A percentile compares a stretch with the other conserved stretches of the same genome.
Evolutionary conservation across 148 eudicot species (phyloP).

Genomic region (Polygonum aviculare): DNA sequence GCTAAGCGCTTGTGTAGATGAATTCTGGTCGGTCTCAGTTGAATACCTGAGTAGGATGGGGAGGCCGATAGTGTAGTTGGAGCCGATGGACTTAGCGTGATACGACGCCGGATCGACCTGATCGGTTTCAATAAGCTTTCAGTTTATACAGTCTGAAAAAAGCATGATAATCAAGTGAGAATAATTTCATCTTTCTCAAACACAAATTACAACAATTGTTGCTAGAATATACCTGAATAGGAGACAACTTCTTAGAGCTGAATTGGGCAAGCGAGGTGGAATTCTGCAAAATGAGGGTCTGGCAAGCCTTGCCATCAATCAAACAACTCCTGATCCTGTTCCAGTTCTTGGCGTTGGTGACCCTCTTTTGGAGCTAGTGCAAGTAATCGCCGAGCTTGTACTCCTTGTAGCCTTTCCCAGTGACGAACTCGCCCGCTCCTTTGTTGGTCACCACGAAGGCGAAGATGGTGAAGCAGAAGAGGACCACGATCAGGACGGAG

Average conservation of each 20-base stretch:
- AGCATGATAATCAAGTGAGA: no score
- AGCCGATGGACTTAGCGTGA: conserved; percentile 19
- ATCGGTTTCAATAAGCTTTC: no score
- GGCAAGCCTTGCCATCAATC: conserved; percentile 65
- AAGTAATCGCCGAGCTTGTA: conserved; percentile 81
- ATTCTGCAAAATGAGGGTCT: conserved; percentile 29
- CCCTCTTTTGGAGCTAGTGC: conserved; percentile 80
- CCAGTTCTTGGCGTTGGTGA: conserved; percentile 52
- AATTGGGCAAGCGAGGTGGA: conserved; percentile 24
- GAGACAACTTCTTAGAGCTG: conserved; percentile 36
- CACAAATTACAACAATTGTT: no score
- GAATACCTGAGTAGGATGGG: no score
- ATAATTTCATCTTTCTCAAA: no score
- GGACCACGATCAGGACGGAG: conserved; percentile 38
- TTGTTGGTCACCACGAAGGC: conserved; percentile 81
- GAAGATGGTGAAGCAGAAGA: conserved; percentile 72
- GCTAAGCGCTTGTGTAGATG: conserved; percentile 42
- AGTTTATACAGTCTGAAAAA: no score
- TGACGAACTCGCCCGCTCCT: conserved; percentile 55
- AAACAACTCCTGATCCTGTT: conserved; percentile 61
- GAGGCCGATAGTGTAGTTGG: conserved; percentile 33
- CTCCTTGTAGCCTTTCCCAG: conserved; percentile 70
- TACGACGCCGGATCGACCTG: conserved; percentile 64
- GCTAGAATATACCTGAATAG: conserved; percentile 70
- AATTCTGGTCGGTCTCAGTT: no score